Evolutionary conservation across 345 rosid genomes (phyloP).

Genomic region (Acer negundo): DNA sequence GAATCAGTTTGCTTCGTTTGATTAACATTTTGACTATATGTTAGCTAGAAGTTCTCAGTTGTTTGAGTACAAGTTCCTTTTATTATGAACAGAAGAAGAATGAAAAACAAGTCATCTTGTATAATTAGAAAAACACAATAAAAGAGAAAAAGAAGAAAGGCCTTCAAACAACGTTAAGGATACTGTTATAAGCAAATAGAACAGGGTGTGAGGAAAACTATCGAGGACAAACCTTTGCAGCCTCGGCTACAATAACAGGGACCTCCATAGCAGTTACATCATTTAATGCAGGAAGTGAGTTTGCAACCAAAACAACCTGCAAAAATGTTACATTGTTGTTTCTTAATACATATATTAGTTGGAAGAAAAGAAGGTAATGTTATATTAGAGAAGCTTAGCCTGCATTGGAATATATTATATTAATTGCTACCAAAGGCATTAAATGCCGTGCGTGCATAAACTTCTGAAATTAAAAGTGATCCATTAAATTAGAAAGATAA

Average conservation of each 20-base stretch:
- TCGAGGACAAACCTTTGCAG: conserved; percentile 75
- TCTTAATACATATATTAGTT: conserved; percentile 1
- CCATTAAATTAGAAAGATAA: background rate
- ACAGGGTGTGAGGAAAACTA: background rate
- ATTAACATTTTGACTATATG: background rate
- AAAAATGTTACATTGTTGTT: conserved; percentile 23
- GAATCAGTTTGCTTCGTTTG: conserved; percentile 18
- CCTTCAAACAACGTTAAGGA: background rate
- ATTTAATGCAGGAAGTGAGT: conserved; percentile 95
- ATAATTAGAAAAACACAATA: background rate
- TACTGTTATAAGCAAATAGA: background rate
- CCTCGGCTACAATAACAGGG: conserved; percentile 94
- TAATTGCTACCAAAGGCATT: background rate
- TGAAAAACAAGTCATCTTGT: background rate
- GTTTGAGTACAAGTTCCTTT: background rate
- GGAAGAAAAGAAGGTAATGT: conserved; percentile 19
- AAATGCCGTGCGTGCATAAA: background rate
- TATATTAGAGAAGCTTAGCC: background rate
- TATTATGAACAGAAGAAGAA: background rate
- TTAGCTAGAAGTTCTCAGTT: background rate
- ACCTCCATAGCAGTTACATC: conserved; percentile 98
- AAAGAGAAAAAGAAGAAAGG: background rate
- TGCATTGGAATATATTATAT: background rate
- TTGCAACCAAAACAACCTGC: conserved; percentile 97
- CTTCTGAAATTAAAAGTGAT: background rate